Conservation (phyloP, 2,329 filamentous ascomycete genomes). For the Aureobasidium vineae region DNA sequence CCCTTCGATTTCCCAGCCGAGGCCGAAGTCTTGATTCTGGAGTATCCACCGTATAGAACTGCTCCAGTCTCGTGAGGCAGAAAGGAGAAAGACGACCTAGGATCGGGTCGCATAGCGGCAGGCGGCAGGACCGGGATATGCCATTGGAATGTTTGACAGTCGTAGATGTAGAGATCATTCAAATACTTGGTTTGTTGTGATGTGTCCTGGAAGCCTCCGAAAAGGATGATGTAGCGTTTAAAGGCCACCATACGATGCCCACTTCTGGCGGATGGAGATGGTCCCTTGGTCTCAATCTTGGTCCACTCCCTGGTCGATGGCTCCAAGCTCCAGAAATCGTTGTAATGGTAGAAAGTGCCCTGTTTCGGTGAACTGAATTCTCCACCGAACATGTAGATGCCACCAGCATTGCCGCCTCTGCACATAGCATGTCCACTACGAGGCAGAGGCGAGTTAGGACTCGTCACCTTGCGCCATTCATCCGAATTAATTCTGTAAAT, state of each 20-base stretch:
- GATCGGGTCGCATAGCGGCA: conserved; percentile 82
- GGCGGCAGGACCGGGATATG: conserved; percentile 70
- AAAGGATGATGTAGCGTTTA: conserved; percentile 95
- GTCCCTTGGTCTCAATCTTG: conserved; percentile 77
- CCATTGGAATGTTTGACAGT: conserved; percentile 85
- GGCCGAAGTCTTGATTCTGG: conserved; percentile 72
- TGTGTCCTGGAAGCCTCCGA: conserved; percentile 96
- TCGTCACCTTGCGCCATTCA: conserved; percentile 87
- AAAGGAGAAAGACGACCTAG: conserved; percentile 87
- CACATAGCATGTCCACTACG: conserved; percentile 95
- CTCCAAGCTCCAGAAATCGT: conserved; percentile 95
- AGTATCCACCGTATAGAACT: conserved; percentile 91
- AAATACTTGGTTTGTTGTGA: conserved; percentile 93
- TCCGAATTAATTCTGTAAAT: conserved; percentile 76
- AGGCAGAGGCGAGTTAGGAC: conserved; percentile 86
- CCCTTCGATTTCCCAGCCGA: conserved; percentile 61
- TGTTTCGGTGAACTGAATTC: conserved; percentile 97
- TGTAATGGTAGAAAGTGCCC: conserved; percentile 98
- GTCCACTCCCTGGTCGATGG: conserved; percentile 84
- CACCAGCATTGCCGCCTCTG: conserved; percentile 77
- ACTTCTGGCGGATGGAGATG: conserved; percentile 77
- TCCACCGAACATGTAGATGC: conserved; percentile 90
- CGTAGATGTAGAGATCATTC: conserved; percentile 92
- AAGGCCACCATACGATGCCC: conserved; percentile 88
- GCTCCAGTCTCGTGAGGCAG: conserved; percentile 88